phyloP scores from a whole-genome alignment of 2,329 filamentous ascomycete genomes.

The Meredithiella fracta region DNA sequence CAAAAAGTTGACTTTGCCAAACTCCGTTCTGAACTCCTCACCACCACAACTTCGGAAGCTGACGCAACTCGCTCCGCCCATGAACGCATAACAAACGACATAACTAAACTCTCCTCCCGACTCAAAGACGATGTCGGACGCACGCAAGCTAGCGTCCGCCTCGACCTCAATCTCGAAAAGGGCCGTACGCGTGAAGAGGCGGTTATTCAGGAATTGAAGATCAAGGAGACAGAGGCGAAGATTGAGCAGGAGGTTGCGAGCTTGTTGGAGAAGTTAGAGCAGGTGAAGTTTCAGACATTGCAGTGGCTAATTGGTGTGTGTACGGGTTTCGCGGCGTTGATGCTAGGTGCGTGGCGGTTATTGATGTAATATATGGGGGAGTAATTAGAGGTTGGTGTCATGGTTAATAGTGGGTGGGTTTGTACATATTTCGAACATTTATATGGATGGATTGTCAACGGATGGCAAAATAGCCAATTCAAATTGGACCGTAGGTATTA shows the following conservation, averaged over 20 bases:
- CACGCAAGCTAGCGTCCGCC: conserved; percentile 78
- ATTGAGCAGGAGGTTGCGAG: conserved; percentile 96
- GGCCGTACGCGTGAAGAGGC: conserved; percentile 91
- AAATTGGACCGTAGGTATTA: no score
- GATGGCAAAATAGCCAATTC: no score
- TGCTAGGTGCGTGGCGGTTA: conserved; percentile 54
- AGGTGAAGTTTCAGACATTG: conserved; percentile 93
- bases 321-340: conserved; percentile 48
- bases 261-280: conserved; percentile 78
- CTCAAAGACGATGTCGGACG: conserved; percentile 86
- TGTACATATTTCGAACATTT: no score
- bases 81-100: conserved; percentile 83
- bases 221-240: conserved; percentile 96
- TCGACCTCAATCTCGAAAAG: conserved; percentile 94
- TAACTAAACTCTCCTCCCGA: conserved; percentile 80
- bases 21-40: conserved; percentile 82
- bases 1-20: conserved; percentile 98
- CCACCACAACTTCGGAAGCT: conserved; percentile 78
- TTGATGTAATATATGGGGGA: conserved; percentile 34
- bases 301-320: conserved; percentile 93
- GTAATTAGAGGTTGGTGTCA: background rate
- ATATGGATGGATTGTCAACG: no score
- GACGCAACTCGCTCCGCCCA: conserved; percentile 78
- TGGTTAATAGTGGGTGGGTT: background rate
- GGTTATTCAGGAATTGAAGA: conserved; percentile 89